Evolutionary conservation across 495 filamentous ascomycete genomes (phyloP).

Genomic region (Pseudomonodictys pantanalensis): DNA sequence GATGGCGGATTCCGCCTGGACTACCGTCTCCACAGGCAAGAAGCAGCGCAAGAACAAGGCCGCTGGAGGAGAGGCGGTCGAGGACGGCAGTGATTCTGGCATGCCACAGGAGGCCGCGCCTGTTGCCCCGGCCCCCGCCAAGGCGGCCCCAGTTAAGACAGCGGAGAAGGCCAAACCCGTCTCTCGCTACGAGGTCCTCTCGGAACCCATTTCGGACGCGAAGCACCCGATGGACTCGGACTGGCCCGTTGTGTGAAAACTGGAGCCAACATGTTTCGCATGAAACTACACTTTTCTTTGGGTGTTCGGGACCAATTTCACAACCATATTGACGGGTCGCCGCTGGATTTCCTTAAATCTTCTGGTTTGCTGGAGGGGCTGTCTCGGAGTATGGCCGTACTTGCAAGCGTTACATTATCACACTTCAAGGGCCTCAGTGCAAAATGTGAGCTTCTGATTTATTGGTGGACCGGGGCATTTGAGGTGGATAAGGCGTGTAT

Average conservation of each 20-base stretch:
- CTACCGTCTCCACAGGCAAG: conserved; percentile 60
- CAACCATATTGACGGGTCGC: too few species aligned
- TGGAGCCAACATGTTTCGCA: background rate
- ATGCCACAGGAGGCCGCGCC: background rate
- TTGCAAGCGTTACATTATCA: too few species aligned
- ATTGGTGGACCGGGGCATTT: too few species aligned
- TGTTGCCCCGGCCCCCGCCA: background rate
- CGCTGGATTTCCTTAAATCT: background rate
- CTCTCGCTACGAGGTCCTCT: conserved; percentile 9
- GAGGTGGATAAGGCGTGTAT: too few species aligned
- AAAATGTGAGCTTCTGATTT: too few species aligned
- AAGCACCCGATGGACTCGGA: conserved; percentile 54
- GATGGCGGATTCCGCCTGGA: conserved; percentile 65
- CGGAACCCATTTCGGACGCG: conserved; percentile 2
- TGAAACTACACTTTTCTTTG: background rate
- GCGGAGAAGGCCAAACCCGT: conserved; percentile 3
- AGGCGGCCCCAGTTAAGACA: conserved; percentile 6
- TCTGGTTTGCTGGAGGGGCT: too few species aligned
- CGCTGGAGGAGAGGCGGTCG: conserved; percentile 44
- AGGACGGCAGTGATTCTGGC: conserved; percentile 23
- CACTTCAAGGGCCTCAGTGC: too few species aligned
- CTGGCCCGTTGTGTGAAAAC: conserved; percentile 48
- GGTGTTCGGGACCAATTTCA: too few species aligned
- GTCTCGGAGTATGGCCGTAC: background rate
- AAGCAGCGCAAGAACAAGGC: conserved; percentile 61